Evolutionary conservation across 2,329 filamentous ascomycete species (phyloP).

Genomic region (Monilinia polystroma): DNA sequence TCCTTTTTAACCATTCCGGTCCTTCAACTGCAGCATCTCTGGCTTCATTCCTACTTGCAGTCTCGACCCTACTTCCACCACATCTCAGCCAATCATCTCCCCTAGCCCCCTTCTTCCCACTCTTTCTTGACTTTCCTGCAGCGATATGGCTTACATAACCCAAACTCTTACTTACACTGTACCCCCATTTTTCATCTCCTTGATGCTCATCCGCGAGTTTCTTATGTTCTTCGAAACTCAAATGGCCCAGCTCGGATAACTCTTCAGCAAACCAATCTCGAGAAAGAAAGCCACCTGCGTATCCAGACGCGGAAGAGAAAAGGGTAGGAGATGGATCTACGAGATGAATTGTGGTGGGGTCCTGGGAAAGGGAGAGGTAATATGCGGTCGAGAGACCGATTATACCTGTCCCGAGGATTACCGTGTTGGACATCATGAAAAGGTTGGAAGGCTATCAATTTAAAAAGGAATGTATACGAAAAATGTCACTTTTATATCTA

Average conservation of each 20-base stretch:
- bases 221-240: constrained; percentile 67
- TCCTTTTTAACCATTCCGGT: constrained; percentile 59
- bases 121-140: constrained; percentile 26
- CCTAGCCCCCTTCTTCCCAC: constrained; percentile 45
- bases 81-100: constrained; percentile 65
- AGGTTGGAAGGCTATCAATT: neutral
- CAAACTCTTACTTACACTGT: constrained; percentile 54
- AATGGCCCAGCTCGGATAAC: constrained; percentile 57
- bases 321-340: constrained; percentile 58
- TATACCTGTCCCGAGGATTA: constrained; percentile 69
- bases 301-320: constrained; percentile 72
- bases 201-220: constrained; percentile 28
- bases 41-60: constrained; percentile 52
- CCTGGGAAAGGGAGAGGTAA: constrained; percentile 58
- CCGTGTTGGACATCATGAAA: constrained; percentile 38
- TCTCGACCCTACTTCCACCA: constrained; percentile 45
- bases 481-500: neutral
- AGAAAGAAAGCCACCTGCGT: constrained; percentile 68
- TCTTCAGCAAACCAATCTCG: constrained; percentile 41
- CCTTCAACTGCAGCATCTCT: constrained; percentile 33
- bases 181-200: constrained; percentile 51
- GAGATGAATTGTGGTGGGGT: constrained; percentile 52
- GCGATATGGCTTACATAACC: constrained; percentile 48
- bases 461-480: neutral
- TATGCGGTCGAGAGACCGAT: constrained; percentile 71